Conservation (phyloP, 768 basidiomycete genomes). For the Lactifluus rugatus region DNA sequence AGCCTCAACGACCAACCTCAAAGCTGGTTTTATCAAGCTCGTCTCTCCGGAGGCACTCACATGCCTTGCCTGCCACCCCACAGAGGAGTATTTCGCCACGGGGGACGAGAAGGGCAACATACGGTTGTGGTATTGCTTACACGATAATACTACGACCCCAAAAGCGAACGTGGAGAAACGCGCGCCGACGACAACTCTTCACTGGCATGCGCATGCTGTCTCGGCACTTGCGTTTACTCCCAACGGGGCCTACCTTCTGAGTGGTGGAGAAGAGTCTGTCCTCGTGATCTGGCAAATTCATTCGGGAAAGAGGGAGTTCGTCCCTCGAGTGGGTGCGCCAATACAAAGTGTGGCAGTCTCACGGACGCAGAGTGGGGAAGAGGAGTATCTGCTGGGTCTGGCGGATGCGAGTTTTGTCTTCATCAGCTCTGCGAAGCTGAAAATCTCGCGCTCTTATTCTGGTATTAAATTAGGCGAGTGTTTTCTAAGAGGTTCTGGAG, state of each 20-base stretch:
- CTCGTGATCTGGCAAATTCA: conserved; percentile 96
- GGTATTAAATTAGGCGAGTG: conserved; percentile 66
- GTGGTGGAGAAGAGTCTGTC: conserved; percentile 92
- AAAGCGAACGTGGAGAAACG: conserved; percentile 62
- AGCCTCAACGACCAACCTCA: conserved; percentile 44
- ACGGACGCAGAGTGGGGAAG: conserved; percentile 44
- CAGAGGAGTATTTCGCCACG: conserved; percentile 89
- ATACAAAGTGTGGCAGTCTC: conserved; percentile 61
- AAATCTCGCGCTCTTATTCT: conserved; percentile 61
- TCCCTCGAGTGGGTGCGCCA: conserved; percentile 85
- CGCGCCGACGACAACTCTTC: conserved; percentile 75
- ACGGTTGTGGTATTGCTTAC: conserved; percentile 87
- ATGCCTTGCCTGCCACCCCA: conserved; percentile 80
- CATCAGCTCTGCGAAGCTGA: conserved; percentile 61
- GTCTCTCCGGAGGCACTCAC: conserved; percentile 73
- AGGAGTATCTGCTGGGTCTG: conserved; percentile 81
- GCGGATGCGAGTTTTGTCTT: conserved; percentile 75
- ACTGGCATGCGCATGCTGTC: conserved; percentile 97
- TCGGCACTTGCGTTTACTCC: conserved; percentile 77
- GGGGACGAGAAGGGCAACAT: conserved; percentile 82
- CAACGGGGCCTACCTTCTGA: conserved; percentile 87
- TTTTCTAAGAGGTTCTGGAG: conserved; percentile 5
- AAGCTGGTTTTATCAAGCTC: conserved; percentile 70
- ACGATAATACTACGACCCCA: conserved; percentile 40
- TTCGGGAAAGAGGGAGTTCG: conserved; percentile 80